Percentiles rank a stretch among this genome's conserved stretches.
phyloP scores from a whole-genome alignment of 805 yeast genomes.

The Kazachstania kunashirensis region DNA sequence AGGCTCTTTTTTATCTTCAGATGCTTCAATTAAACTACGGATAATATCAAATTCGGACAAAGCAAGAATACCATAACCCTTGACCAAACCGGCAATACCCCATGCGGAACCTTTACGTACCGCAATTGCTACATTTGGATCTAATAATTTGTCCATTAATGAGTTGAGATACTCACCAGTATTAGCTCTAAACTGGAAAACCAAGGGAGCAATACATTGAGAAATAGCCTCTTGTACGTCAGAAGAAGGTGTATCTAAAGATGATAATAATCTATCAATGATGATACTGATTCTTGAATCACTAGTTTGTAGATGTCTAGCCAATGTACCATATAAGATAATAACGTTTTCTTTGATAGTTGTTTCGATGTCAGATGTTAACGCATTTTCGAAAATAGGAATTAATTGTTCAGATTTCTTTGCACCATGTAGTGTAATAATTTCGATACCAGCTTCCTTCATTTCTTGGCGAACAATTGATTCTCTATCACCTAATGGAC shows the following conservation, averaged over 20 bases:
- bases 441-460: conserved; percentile 78
- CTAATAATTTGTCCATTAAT: conserved; percentile 52
- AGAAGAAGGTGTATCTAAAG: conserved; percentile 81
- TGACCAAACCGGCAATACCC: conserved; percentile 88
- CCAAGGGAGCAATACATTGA: conserved; percentile 78
- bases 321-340: conserved; percentile 83
- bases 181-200: conserved; percentile 41
- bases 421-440: conserved; percentile 59
- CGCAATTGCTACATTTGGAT: conserved; percentile 32
- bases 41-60: conserved; percentile 69
- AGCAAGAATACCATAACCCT: conserved; percentile 79
- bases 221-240: conserved; percentile 84
- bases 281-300: conserved; percentile 61
- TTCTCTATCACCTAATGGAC: conserved; percentile 69
- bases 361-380: conserved; percentile 30
- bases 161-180: conserved; percentile 47
- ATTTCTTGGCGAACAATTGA: conserved; percentile 66
- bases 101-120: conserved; percentile 91
- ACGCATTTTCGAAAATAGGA: conserved; percentile 67
- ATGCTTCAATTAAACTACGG: conserved; percentile 65
- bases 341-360: conserved; percentile 70
- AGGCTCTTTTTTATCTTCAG: conserved; percentile 75
- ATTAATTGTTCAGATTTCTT: conserved; percentile 60
- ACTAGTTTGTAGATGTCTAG: conserved; percentile 60
- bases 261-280: conserved; percentile 57